Evolutionary conservation across 108 stramenopile genomes (phyloP).

Genomic region (Mediolabrus comicus): DNA sequence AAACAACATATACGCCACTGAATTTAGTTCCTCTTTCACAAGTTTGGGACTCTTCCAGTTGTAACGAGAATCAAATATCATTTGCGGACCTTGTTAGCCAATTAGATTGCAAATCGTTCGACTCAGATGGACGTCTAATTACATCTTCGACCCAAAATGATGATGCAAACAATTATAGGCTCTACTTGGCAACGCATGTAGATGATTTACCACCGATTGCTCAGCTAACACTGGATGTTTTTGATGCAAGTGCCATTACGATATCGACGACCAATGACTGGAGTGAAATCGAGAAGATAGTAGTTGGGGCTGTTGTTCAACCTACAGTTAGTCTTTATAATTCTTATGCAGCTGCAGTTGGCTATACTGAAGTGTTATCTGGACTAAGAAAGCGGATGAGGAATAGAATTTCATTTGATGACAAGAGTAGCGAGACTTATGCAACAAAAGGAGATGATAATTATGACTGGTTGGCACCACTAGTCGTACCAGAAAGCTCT

Average conservation of each 20-base stretch:
- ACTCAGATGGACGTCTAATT: constrained; percentile 19
- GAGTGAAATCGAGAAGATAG: constrained; percentile 60
- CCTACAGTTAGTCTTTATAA: constrained; percentile 76
- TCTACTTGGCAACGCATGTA: constrained; percentile 56
- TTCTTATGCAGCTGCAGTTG: constrained; percentile 64
- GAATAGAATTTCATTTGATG: constrained; percentile 27
- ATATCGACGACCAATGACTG: constrained; percentile 56
- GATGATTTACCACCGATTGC: constrained; percentile 72
- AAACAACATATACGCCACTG: not conserved
- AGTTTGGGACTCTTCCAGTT: constrained; percentile 24
- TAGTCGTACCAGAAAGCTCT: constrained; percentile 25
- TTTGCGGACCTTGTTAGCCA: constrained; percentile 29
- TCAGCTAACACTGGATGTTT: constrained; percentile 67
- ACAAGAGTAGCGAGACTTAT: constrained; percentile 16
- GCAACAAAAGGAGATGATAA: constrained; percentile 16
- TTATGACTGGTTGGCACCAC: constrained; percentile 24
- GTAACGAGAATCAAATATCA: not conserved
- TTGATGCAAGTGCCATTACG: constrained; percentile 74
- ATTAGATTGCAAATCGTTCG: constrained; percentile 23
- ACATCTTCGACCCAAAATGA: not conserved
- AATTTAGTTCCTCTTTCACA: constrained; percentile 37
- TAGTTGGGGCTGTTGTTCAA: constrained; percentile 52
- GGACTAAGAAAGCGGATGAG: constrained; percentile 61
- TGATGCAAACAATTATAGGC: constrained; percentile 6
- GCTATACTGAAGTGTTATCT: constrained; percentile 77